Base-by-base conservation (phyloP, 2,329 filamentous ascomycete genomes). In the Colletotrichum acutatum region DNA sequence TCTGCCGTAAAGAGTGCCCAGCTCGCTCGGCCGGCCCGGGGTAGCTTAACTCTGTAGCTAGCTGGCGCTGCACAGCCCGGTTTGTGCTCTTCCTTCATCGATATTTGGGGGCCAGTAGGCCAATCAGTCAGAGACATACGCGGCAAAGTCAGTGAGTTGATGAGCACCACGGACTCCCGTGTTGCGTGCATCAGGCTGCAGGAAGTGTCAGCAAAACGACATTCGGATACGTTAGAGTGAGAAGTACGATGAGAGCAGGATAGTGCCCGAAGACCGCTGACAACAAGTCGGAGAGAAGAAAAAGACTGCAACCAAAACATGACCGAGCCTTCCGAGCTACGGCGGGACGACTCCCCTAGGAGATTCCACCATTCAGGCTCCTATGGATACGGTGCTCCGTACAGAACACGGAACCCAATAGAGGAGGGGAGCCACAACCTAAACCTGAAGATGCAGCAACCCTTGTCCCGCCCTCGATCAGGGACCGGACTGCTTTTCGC, bases 21-120 rank as follows among this genome's bases (percentile, higher is more conserved):
- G 28, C 19, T 24, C 24, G 56, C 68, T 67, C 68, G 68, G 62
- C 53, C 65, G 46, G 49, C 37, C 37, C 58, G 64, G 65, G 65
- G 32, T 26, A 52, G 53, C 16, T 54, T 28, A 26, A 5, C 52
- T 32, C n/a, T 49, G 49, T 34, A 34, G 32, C n/a, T 54, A 26
- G 53, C 61, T 59, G 54, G 54, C 63, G 42, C 30, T 67, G 63
- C 62, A 71, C 56, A n/a, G 63, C 58, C 65, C 24, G 53, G 30
- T 5, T 26, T 32, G 58, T 68, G 69, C 28, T n/a, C 14, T 28
- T 32, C 30, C 19, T 26, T 26, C 26, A 32, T 56, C n/a, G n/a
- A 58, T n/a, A 49, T 49, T 49, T 49, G 16, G 42, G 42, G 16
- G 42, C 16, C 11, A 42, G 58, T 58, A 22, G 57, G 58, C 69